Evolutionary conservation across 306 rosid genomes (phyloP).

Genomic region (Vachellia collinsii): DNA sequence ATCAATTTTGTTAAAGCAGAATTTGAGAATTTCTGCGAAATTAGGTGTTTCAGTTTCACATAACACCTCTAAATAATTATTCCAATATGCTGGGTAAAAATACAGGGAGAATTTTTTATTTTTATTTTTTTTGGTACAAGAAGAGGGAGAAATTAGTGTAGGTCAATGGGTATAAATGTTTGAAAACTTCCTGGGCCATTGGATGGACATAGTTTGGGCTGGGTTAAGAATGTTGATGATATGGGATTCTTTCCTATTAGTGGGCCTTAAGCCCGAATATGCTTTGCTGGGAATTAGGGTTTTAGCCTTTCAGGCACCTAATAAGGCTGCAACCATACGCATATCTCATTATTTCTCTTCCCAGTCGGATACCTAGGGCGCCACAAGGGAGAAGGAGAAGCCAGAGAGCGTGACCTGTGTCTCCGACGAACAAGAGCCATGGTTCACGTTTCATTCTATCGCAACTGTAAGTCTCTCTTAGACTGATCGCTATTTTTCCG

Average conservation of each 20-base stretch:
- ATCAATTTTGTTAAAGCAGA: no score
- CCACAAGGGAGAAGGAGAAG: neutral
- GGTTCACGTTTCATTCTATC: conserved; percentile 60
- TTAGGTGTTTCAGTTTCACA: neutral
- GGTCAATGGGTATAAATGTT: neutral
- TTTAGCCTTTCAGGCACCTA: conserved; percentile 17
- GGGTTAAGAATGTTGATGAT: no score
- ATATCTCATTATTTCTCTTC: neutral
- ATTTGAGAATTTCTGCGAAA: no score
- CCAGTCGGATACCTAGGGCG: neutral
- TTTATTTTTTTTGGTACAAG: neutral
- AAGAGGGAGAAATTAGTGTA: neutral
- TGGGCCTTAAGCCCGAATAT: neutral
- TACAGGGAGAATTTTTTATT: no score
- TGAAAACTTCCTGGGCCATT: neutral
- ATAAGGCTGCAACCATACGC: neutral
- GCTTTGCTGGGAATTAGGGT: conserved; percentile 37
- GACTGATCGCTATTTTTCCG: neutral
- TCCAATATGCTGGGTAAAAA: neutral
- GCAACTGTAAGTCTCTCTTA: conserved; percentile 49
- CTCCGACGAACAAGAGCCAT: conserved; percentile 37
- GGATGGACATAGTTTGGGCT: neutral
- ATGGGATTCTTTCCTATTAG: neutral
- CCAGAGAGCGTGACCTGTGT: neutral
- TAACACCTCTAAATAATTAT: neutral